Base-by-base conservation (phyloP, 192 early-diverging fungal species). In the Gigaspora rosea region DNA sequence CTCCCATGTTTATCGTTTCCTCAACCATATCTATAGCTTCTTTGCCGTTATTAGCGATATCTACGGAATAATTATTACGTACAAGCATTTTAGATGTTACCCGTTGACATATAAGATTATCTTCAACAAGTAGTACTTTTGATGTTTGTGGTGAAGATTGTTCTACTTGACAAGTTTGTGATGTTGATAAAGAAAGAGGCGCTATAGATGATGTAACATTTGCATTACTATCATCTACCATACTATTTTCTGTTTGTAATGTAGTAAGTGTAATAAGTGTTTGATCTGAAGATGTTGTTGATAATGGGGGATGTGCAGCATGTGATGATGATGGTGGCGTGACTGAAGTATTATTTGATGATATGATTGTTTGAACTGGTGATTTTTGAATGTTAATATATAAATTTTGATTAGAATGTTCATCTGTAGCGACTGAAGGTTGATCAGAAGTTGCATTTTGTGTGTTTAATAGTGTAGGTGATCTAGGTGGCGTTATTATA, bases 31-130 rank as follows among this genome's bases (percentile, higher is more conserved):
- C 77, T 22, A 70, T 54, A 18, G 77, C 71, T 62, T 81, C 80
- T 54, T 73, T 69, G 18, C 71, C 78, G 56, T 73, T 72, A 46
- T 59, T 33, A 8, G 80, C 80, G 9, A 78, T 46, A 18, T 73
- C 59, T 0, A 69, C 69, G 0, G 12, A 8, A 57, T 71, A 51
- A 9, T 73, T 77, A 51, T 71, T 41, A 50, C 77, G 54, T 10
- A 13, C 15, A 3, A 81, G 61, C 76, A 81, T 66, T 35, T 62
- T 71, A 48, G 27, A 27, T 10, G 74, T 35, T 41, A 81, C 80
- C 32, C 74, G 35, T 63, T 78, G 76, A 51, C 67, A 68, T 18
- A 81, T 33, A 10, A 69, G 61, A 73, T 81, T 81, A 54, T 70
- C 77, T 48, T 81, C 80, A 12, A 81, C 62, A 36, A 81, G 71